Percentiles rank a stretch among this genome's conserved stretches.
Conservation (phyloP, 495 filamentous ascomycete species). For the Hypomontagnella monticulosa region DNA sequence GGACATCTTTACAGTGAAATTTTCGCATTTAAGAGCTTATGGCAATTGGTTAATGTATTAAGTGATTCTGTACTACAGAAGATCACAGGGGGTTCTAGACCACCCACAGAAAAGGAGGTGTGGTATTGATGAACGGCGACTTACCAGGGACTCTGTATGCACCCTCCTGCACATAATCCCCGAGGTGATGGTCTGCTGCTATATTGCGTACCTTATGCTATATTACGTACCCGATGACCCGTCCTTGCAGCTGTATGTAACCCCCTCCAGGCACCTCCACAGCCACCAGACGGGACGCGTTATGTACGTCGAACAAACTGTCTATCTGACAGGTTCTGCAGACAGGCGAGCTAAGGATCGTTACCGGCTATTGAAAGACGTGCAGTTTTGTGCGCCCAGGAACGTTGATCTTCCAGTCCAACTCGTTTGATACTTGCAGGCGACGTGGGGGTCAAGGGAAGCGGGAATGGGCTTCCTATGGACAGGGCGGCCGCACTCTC, state of each 20-base stretch:
- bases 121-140: constrained; percentile 37
- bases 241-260: constrained; percentile 35
- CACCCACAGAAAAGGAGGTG: constrained; percentile 6
- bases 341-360: constrained; percentile 6
- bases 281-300: constrained; percentile 29
- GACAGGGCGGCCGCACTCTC: not conserved
- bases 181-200: constrained; percentile 18
- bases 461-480: too few species aligned
- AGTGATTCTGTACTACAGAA: too few species aligned
- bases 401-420: not conserved
- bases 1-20: not conserved
- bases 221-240: constrained; percentile 16
- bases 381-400: constrained; percentile 3
- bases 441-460: constrained; percentile 20
- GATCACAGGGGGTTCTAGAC: constrained; percentile 6
- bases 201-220: constrained; percentile 29
- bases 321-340: constrained; percentile 19
- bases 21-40: not conserved
- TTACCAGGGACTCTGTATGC: constrained; percentile 34
- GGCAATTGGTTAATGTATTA: not conserved
- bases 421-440: constrained; percentile 11
- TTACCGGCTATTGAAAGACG: constrained; percentile 21
- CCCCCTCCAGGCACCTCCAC: constrained; percentile 19
- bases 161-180: constrained; percentile 17
- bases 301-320: not conserved